Base-by-base conservation (phyloP, 371 early-diverging fungal species). In the Umbelopsis sp. region DNA sequence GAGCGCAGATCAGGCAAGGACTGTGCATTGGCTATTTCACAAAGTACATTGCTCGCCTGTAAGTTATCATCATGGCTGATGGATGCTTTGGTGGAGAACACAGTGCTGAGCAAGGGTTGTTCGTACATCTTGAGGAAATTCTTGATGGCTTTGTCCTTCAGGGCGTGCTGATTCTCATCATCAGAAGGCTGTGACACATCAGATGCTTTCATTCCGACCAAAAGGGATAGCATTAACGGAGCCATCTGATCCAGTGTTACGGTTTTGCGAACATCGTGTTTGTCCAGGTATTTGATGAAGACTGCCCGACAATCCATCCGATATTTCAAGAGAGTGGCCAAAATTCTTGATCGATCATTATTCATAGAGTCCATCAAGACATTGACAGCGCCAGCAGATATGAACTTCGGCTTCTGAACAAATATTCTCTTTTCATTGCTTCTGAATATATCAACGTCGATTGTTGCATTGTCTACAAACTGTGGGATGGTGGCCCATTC, bases 401-500 rank as follows among this genome's bases (percentile, higher is more conserved):
- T 41, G 18, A 41, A 45, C 8, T 20, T 24, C 11, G 57, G 68
- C 5, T 57, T 41, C 25, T n/a, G 25, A 20, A 41, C n/a, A 3
- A 41, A 57, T 7, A 68, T 25, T 24, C 62, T 57, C 38, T 44
- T 68, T 53, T 57, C 57, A 35, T 57, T 32, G n/a, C 35, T 57
- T 57, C 18, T 29, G 12, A 57, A 35, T 35, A 57, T 10, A 18
- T 29, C 35, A 32, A 32, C 5, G 57, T 18, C 35, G 63, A 68
- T 11, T 16, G 8, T 50, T 20, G 45, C 44, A 35, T 29, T 38
- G 10, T 24, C 35, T 45, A 14, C 18, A 18, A 25, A 44, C 16
- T 41, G 45, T 16, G 65, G 35, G 16, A 45, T 44, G 24, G 46
- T 46, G 22, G 65, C n/a, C 65, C 65, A 46, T 20, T 63, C 63